Conservation (phyloP, 495 filamentous ascomycete genomes). For the Daldinia decipiens region DNA sequence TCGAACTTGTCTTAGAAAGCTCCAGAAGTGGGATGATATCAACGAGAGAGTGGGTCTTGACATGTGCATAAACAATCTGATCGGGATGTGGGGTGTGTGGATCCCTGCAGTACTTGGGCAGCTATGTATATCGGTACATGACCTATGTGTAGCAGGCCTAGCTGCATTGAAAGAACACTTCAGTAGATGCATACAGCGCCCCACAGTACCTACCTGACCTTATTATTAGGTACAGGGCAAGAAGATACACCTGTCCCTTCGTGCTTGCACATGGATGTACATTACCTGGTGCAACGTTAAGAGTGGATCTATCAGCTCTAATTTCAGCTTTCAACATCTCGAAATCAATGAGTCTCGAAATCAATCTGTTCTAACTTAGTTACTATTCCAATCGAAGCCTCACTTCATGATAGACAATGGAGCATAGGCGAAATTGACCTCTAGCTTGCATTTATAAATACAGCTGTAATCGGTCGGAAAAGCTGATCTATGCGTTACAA, state of each 20-base stretch:
- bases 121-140: background rate
- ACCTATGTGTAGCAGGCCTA: no score
- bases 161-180: background rate
- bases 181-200: background rate
- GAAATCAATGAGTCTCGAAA: constrained; percentile 10
- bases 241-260: background rate
- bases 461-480: background rate
- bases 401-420: constrained; percentile 24
- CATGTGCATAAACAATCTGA: background rate
- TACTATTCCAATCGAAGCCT: constrained; percentile 11
- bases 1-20: constrained; percentile 20
- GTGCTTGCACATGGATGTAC: background rate
- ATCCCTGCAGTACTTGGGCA: background rate
- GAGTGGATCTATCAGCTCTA: constrained; percentile 1
- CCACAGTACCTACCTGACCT: background rate
- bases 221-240: background rate
- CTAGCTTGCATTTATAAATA: background rate
- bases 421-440: constrained; percentile 17
- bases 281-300: background rate
- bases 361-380: background rate
- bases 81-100: background rate
- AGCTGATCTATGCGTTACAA: constrained; percentile 7
- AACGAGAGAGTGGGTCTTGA: constrained; percentile 1
- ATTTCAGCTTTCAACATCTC: constrained; percentile 14
- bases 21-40: constrained; percentile 24